Evolutionary conservation across 2,329 filamentous ascomycete genomes (phyloP).

Genomic region (Biscogniauxia mediterranea): DNA sequence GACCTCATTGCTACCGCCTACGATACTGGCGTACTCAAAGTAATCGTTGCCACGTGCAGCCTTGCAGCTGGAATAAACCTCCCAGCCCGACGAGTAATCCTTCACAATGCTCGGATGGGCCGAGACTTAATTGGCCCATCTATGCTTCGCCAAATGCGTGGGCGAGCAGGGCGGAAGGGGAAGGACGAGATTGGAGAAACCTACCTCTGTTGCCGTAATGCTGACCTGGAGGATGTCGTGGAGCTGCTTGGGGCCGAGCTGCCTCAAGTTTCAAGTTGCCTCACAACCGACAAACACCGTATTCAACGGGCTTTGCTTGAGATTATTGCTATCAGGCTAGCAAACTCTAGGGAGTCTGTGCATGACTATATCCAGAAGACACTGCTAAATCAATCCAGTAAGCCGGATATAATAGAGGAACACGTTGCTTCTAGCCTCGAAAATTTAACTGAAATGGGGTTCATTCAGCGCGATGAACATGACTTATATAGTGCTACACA

Average conservation of each 20-base stretch:
- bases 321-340: slow-evolving; percentile 65
- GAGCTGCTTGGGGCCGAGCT: slow-evolving; percentile 71
- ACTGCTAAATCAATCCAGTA: slow-evolving; percentile 59
- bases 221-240: slow-evolving; percentile 67
- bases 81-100: slow-evolving; percentile 67
- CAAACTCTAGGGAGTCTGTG: slow-evolving; percentile 62
- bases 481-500: slow-evolving; percentile 60
- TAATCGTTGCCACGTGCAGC: slow-evolving; percentile 75
- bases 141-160: slow-evolving; percentile 79
- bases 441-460: slow-evolving; percentile 54
- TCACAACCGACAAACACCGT: slow-evolving; percentile 64
- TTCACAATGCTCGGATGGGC: slow-evolving; percentile 74
- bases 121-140: slow-evolving; percentile 73
- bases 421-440: slow-evolving; percentile 59
- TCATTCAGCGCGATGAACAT: slow-evolving; percentile 51
- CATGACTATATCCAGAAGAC: slow-evolving; percentile 68
- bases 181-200: slow-evolving; percentile 77
- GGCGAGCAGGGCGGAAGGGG: slow-evolving; percentile 73
- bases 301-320: slow-evolving; percentile 73
- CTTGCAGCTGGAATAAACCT: slow-evolving; percentile 82
- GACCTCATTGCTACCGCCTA: slow-evolving; percentile 71
- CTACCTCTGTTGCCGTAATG: slow-evolving; percentile 69
- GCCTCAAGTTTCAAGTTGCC: slow-evolving; percentile 66
- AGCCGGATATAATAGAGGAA: slow-evolving; percentile 45
- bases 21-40: slow-evolving; percentile 64